Evolutionary conservation across 2,329 filamentous ascomycete species (phyloP).

Genomic region (Talaromyces funiculosus): DNA sequence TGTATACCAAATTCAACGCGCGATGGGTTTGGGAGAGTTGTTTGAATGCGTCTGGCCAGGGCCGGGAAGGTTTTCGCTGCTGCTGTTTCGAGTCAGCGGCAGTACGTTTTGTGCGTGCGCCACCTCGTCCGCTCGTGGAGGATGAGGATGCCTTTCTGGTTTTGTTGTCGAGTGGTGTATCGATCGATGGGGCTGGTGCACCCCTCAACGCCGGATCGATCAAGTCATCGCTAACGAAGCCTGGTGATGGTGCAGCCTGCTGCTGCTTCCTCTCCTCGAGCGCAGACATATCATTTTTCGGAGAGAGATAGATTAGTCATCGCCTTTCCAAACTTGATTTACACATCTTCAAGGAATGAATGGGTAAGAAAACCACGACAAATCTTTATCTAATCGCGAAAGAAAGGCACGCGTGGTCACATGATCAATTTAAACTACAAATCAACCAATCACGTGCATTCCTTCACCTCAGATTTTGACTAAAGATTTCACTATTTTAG

Average conservation of each 20-base stretch:
- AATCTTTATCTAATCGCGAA: constrained; percentile 7
- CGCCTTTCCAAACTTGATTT: not conserved
- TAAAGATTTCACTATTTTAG: not conserved
- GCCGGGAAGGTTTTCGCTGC: constrained; percentile 34
- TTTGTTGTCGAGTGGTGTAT: not conserved
- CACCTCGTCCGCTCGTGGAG: not conserved
- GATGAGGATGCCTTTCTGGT: not conserved
- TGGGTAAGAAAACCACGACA: not conserved
- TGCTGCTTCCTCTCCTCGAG: not conserved
- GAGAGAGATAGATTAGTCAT: not conserved
- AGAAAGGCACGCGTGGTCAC: constrained; percentile 10
- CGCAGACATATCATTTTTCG: not conserved
- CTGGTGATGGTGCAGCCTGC: not conserved
- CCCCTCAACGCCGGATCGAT: constrained; percentile 9
- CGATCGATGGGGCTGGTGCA: not conserved
- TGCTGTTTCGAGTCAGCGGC: not conserved
- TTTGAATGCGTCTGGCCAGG: constrained; percentile 73
- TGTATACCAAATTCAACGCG: constrained; percentile 87
- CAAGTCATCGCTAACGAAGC: not conserved
- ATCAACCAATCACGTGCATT: not conserved
- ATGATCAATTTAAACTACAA: constrained; percentile 4
- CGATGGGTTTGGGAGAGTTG: constrained; percentile 69
- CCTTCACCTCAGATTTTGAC: not conserved
- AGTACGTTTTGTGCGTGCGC: not conserved
- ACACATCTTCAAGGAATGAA: not conserved